A percentile compares a stretch with the other conserved stretches of the same genome.
These are phyloP conservation scores for Stereum hirsutum DNA, from an alignment of 1,284 basidiomycete species.

Conservation along the genomic window DNA sequence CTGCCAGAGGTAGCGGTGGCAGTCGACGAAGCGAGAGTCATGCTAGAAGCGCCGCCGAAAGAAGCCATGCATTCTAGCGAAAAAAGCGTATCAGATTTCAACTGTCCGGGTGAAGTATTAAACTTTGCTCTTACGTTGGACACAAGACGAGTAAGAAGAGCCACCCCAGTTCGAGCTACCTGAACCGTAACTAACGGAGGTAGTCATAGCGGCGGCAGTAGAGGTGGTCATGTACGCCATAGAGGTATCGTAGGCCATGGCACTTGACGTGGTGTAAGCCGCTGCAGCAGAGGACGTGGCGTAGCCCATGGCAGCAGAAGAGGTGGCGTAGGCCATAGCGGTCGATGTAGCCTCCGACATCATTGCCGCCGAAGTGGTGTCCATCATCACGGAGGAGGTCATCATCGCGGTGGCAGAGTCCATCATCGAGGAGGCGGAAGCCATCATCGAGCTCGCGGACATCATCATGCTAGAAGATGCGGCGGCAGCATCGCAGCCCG, in stretches of 20 bases:
- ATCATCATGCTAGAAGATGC: too few species aligned
- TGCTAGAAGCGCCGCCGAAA: constrained; percentile 34
- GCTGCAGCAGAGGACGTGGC: too few species aligned
- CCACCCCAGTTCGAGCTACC: constrained; percentile 50
- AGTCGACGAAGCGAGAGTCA: constrained; percentile 32
- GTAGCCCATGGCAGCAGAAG: constrained; percentile 9
- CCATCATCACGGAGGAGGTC: too few species aligned
- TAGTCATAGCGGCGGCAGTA: constrained; percentile 9
- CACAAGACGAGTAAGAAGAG: constrained; percentile 56
- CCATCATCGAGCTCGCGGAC: too few species aligned
- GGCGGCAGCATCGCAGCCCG: too few species aligned
- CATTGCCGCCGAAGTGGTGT: too few species aligned
- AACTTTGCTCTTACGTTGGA: constrained; percentile 43
- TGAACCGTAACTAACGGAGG: constrained; percentile 45
- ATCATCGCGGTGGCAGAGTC: too few species aligned
- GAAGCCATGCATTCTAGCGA: constrained; percentile 48
- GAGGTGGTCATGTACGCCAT: constrained; percentile 10
- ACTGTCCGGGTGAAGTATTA: too few species aligned
- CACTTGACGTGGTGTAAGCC: too few species aligned
- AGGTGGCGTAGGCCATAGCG: background rate
- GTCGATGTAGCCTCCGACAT: background rate
- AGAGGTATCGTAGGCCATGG: too few species aligned
- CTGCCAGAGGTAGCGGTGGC: constrained; percentile 19
- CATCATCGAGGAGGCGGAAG: too few species aligned
- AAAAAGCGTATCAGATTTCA: background rate